Percentiles rank a stretch among this genome's conserved stretches.
Evolutionary conservation across 257 asterid genomes (phyloP).

Genomic region (Solanum lycopersicoides): DNA sequence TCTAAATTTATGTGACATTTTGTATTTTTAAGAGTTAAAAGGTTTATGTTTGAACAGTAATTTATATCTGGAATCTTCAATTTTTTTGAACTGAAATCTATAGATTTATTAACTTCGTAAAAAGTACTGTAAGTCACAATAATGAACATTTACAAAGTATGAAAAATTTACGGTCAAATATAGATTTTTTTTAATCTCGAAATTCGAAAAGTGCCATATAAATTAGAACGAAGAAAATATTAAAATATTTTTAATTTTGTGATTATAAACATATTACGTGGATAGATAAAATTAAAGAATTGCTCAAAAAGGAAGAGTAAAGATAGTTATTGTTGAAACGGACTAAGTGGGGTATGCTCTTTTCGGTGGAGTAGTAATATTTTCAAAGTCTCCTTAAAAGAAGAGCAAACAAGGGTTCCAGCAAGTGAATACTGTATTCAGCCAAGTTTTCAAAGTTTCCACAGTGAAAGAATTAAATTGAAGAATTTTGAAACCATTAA

Average conservation of each 20-base stretch:
- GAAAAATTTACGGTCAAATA: no score
- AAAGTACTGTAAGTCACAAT: no score
- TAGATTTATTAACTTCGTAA: no score
- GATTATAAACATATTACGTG: background rate
- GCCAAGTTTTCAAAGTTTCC: background rate
- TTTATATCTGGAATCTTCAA: no score
- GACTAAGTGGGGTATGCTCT: background rate
- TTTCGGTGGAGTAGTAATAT: conserved; percentile 9
- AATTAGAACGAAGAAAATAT: background rate
- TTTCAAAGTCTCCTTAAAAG: conserved; percentile 42
- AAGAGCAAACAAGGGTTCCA: conserved; percentile 11
- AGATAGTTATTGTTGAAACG: no score
- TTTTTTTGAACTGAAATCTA: no score
- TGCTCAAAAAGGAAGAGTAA: background rate
- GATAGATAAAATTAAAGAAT: background rate
- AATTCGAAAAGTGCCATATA: no score
- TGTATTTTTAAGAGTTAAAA: no score
- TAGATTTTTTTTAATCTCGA: no score
- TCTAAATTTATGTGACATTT: no score
- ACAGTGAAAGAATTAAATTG: background rate
- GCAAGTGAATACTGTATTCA: background rate
- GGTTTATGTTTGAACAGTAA: no score
- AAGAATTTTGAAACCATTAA: background rate
- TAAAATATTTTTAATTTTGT: background rate
- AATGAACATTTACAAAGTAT: no score